phyloP scores from a whole-genome alignment of 768 basidiomycete genomes.

The Tylopilus plumbeoviolaceoides region DNA sequence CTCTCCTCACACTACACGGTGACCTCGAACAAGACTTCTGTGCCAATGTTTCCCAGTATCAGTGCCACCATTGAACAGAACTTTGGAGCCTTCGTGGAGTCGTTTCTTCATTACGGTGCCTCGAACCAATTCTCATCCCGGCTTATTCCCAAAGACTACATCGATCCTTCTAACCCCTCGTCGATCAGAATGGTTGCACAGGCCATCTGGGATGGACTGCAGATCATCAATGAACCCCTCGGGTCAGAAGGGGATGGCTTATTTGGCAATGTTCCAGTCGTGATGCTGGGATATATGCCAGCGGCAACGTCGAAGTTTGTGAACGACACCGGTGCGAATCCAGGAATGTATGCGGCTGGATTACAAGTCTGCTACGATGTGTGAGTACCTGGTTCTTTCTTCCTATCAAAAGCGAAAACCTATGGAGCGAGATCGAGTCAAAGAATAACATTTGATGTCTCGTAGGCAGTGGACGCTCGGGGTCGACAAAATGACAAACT shows the following conservation, averaged over 20 bases:
- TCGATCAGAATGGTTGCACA: slow-evolving; percentile 12
- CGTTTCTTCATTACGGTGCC: slow-evolving; percentile 7
- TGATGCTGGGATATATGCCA: slow-evolving; percentile 9
- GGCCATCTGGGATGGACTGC: slow-evolving; percentile 18
- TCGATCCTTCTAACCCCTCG: slow-evolving; percentile 11
- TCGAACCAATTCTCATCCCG: slow-evolving; percentile 14
- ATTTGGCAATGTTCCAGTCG: not conserved
- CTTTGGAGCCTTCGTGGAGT: slow-evolving; percentile 11
- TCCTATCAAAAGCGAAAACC: not conserved
- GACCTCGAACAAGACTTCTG: slow-evolving; percentile 8
- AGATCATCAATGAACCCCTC: slow-evolving; percentile 11
- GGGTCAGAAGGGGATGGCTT: not conserved
- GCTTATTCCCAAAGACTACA: slow-evolving; percentile 14
- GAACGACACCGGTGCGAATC: slow-evolving; percentile 16
- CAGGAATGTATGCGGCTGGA: slow-evolving; percentile 7
- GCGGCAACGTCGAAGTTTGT: not conserved
- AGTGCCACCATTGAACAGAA: slow-evolving; percentile 1
- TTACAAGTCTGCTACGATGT: slow-evolving; percentile 14
- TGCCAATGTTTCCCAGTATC: slow-evolving; percentile 14
- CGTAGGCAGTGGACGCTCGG: slow-evolving; percentile 15
- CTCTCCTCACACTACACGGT: slow-evolving; percentile 14
- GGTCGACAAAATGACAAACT: not conserved
- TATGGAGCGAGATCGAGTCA: not conserved
- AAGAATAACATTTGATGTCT: not conserved
- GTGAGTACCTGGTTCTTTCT: slow-evolving; percentile 3